Base-by-base conservation (phyloP, 495 filamentous ascomycete genomes). In the Trichocladium uniseriatum region DNA sequence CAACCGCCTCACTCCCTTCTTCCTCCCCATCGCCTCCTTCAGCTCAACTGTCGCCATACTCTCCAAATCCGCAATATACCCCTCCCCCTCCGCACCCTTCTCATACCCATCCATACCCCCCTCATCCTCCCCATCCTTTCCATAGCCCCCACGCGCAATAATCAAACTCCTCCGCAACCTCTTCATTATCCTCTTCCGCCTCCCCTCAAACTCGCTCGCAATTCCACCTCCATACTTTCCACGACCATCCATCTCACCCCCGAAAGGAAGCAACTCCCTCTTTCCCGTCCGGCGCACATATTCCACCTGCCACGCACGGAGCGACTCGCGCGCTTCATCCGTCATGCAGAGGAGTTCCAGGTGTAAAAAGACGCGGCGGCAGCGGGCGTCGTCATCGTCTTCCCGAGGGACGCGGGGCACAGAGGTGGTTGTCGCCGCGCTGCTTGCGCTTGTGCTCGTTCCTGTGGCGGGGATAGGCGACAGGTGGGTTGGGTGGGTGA, bases 321-420 rank as follows among this genome's bases (percentile, higher is more conserved):
- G 54, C 34, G 76, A 79, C 2, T 38, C 38, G 18, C 62, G 69
- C 15, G 79, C 77, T 34, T 74, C 71, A 5, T 64, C 60, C 0
- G 74, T 80, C 28, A 48, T 44, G 56, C 79, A 83, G 0, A 71
- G 43, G 0, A 59, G 55, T 14, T 74, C 64, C 1, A 83, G 60
- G 24, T 72, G 61, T 21, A 57, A 43, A 53, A 80, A 76, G 5
- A 76, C 72, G 34, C 74, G 71, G 3, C 67, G 65, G 29, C 58
- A 56, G 16, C 71, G 73, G 19, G 56, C 60, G 0, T 69, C 68
- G 1, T 73, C 64, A 46, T 76, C 63, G 8, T 61, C 24, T 27
- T 27, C n/a, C n/a, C n/a, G n/a, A n/a, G n/a, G n/a, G n/a, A n/a
- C n/a, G n/a, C n/a, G n/a, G n/a, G n/a, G n/a, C n/a, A n/a, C n/a